Evolutionary conservation across 257 asterid species (phyloP).

Genomic region (Jacaranda copaia): DNA sequence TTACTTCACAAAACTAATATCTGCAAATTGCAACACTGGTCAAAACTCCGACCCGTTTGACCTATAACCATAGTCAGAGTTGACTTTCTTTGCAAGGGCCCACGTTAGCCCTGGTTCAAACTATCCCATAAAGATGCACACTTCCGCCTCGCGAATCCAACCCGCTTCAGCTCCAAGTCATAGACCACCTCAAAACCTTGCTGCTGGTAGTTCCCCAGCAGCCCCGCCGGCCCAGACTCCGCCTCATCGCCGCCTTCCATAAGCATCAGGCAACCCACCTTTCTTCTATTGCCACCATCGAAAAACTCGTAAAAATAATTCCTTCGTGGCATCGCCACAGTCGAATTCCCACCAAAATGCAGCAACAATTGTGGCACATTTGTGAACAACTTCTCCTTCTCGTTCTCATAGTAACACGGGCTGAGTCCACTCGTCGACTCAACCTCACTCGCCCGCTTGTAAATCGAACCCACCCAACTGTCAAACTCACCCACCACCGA

Average conservation of each 20-base stretch:
- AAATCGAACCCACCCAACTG: conserved; percentile 46
- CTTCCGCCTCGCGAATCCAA: conserved; percentile 85
- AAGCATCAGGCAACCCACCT: conserved; percentile 84
- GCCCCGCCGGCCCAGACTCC: conserved; percentile 86
- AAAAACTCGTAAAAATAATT: conserved; percentile 79
- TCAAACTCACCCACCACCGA: conserved; percentile 58
- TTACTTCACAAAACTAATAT: too few relatives aligned
- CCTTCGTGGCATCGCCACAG: conserved; percentile 80
- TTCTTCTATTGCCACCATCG: conserved; percentile 47
- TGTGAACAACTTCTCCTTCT: conserved; percentile 1
- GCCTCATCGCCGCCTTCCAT: conserved; percentile 87
- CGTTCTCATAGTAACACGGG: conserved; percentile 70
- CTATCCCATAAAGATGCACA: conserved; percentile 89
- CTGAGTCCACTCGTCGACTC: conserved; percentile 78
- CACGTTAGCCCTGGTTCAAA: conserved; percentile 54
- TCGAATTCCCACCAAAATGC: conserved; percentile 84
- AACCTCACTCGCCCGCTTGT: conserved; percentile 57
- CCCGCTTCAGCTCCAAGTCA: conserved; percentile 74
- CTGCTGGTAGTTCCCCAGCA: conserved; percentile 92
- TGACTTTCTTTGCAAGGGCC: neutral
- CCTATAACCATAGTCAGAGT: too few relatives aligned
- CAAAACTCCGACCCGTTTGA: too few relatives aligned
- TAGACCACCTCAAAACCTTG: conserved; percentile 98
- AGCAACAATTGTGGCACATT: conserved; percentile 58
- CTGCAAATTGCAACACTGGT: too few relatives aligned